Conservation (phyloP, 805 yeast genomes). For the Millerago galiae region DNA sequence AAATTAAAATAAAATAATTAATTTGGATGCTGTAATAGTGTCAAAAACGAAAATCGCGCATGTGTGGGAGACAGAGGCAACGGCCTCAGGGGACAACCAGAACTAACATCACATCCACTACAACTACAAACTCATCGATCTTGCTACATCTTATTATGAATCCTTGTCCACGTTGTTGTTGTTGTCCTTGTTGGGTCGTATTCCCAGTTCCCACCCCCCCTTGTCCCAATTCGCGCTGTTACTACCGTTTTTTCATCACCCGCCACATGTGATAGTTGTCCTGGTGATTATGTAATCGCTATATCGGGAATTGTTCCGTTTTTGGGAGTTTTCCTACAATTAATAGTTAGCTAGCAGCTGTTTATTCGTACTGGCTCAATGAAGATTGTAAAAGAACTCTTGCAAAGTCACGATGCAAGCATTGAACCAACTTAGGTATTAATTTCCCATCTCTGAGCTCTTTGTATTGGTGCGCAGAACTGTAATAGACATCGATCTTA, state of each 20-base stretch:
- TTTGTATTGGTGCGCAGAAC: conserved; percentile 18
- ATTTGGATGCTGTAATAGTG: background rate
- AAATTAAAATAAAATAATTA: background rate
- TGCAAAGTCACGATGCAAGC: conserved; percentile 16
- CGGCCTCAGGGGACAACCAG: too few relatives aligned
- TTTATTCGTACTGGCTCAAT: conserved; percentile 1
- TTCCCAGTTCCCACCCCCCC: too few relatives aligned
- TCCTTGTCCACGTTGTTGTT: too few relatives aligned
- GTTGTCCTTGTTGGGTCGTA: too few relatives aligned
- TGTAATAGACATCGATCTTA: conserved; percentile 16
- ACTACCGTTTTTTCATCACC: too few relatives aligned
- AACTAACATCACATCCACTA: too few relatives aligned
- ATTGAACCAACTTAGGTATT: conserved; percentile 13
- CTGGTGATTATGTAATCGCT: conserved; percentile 4
- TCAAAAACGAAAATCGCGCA: conserved; percentile 8
- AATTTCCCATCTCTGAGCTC: conserved; percentile 20
- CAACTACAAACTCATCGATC: too few relatives aligned
- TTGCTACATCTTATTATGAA: too few relatives aligned
- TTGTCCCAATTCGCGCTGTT: too few relatives aligned
- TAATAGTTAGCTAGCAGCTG: too few relatives aligned
- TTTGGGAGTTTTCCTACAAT: background rate
- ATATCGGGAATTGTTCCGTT: background rate
- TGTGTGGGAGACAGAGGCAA: background rate
- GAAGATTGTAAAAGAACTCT: conserved; percentile 11
- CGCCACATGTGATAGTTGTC: conserved; percentile 7